Evolutionary conservation across 305 asterid species (phyloP), one percentile per base, ranked within the genome.

Genomic region (Fraxinus sp.): DNA sequence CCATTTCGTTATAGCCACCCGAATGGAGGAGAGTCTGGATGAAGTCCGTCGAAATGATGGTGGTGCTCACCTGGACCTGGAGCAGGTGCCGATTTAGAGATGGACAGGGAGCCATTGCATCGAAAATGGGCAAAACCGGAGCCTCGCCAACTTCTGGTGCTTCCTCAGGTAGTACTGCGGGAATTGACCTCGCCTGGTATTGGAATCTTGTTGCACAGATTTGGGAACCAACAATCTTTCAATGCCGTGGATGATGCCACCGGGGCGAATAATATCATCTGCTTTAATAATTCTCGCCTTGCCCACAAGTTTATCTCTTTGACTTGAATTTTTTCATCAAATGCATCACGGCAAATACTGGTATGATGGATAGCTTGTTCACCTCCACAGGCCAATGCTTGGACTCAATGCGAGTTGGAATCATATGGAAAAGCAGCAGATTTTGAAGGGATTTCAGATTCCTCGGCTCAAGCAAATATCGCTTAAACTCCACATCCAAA

Each of bases 31-130:
- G 87, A 11, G 97, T 95, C 2, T 91, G 96, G 75, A 95, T 93
- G 89, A 95, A 95, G 80, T 95, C 98, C 99, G 84, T 96, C 94
- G 87, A 96, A 94, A 87, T 96, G 98, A 87, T 89, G 95, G 91
- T 86, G 98, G 2, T 92, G 95, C 0, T 95, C 97, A 4, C 99
- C 99, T 0, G 99, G 99, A 0, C 99, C 98, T 0, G 98, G 99
- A 0, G 99, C 97, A 0, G 98, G 98, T 0, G 98, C 99, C 1
- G 98, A 2, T 98, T 97, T 0, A 96, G 86, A 0, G 97, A 89
- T 0, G 99, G 98, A 3, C 98, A 98, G 3, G 98, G 98, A 0
- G 98, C 98, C 84, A 92, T 5, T 5, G 98, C 99, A 72, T 91
- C 91, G 84, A 64, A 92, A 11, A 96, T 78, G 5, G 99, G 94